Evolutionary conservation across 805 yeast species (phyloP), one percentile per base, ranked within the genome.

Genomic region (Kurtzmaniella fragi): DNA sequence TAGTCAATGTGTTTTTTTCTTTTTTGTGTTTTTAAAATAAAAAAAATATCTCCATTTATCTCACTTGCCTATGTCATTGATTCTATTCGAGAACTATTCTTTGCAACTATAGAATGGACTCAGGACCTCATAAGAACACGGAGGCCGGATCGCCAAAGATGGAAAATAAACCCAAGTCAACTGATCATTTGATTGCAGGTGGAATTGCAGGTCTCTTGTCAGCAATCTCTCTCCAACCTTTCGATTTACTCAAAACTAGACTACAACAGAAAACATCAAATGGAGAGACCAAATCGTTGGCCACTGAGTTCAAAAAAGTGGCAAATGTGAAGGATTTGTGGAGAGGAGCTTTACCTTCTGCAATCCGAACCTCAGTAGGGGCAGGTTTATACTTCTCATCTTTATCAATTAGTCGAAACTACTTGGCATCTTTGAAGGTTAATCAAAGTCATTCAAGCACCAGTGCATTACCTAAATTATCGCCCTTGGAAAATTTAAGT

Each of bases 321-420:
- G 54, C 64, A 33, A 58, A 65, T 15, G 40, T 70, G 17, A 57
- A 56, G 35, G 78, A 81, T 37, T 67, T 90, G 30, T 93, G 99
- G 99, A 73, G 96, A 40, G 99, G 99, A 0, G 91, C 96, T 0
- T 52, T 89, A 29, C 96, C 99, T 0, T 86, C 96, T 15, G 89
- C 95, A 0, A 51, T 91, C 17, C 71, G 99, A 43, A 91, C 96
- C 0, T 87, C 96, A 0, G 68, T 87, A 10, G 99, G 99, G 0
- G 84, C 95, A 32, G 96, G 93, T 0, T 61, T 93, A 27, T 93
- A 93, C 53, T 70, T 93, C 38, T 75, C 96, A 0, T 71, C 83
- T 12, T 63, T 93, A 39, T 84, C 88, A 42, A 48, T 71, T 4
- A 64, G 80, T 40, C 68, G 98, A 42, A 66, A 71, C 1, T 57